Evolutionary conservation across 352 stramenopile species (phyloP).

Genomic region (Globisporangium ultimum): DNA sequence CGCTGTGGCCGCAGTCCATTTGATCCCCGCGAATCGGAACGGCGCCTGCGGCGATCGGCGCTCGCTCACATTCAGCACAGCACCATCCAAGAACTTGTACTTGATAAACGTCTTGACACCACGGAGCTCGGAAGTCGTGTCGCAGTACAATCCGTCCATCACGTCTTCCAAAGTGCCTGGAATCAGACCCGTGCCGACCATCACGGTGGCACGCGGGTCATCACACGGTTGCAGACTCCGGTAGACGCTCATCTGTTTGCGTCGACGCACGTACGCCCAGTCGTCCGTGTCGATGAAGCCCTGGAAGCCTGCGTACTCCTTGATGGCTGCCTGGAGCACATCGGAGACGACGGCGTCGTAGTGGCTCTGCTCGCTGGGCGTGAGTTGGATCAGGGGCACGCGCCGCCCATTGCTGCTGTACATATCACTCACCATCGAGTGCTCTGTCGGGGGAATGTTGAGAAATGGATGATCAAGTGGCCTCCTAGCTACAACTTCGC

Average conservation of each 20-base stretch:
- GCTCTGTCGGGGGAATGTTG: too few species aligned
- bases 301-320: slow-evolving; percentile 14
- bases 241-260: slow-evolving; percentile 15
- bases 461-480: too few species aligned
- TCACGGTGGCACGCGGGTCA: slow-evolving; percentile 9
- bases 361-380: slow-evolving; percentile 14
- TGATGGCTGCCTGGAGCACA: slow-evolving; percentile 11
- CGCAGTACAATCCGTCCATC: slow-evolving; percentile 39
- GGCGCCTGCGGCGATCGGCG: slow-evolving; percentile 23
- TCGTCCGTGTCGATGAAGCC: slow-evolving; percentile 9
- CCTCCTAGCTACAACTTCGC: too few species aligned
- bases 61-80: slow-evolving; percentile 31
- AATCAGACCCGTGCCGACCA: slow-evolving; percentile 11
- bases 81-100: slow-evolving; percentile 26
- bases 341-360: slow-evolving; percentile 15
- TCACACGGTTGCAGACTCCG: slow-evolving; percentile 6
- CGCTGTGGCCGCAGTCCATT: slow-evolving; percentile 29
- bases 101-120: slow-evolving; percentile 27
- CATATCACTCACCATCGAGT: too few species aligned
- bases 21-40: slow-evolving; percentile 40
- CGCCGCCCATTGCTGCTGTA: too few species aligned
- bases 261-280: slow-evolving; percentile 12
- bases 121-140: slow-evolving; percentile 31
- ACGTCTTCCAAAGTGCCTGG: slow-evolving; percentile 18
- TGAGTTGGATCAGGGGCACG: slow-evolving; percentile 8